Percentiles rank a stretch among this genome's conserved stretches.
Evolutionary conservation across 2,329 filamentous ascomycete genomes (phyloP).

Genomic region (Thielaviopsis populi): DNA sequence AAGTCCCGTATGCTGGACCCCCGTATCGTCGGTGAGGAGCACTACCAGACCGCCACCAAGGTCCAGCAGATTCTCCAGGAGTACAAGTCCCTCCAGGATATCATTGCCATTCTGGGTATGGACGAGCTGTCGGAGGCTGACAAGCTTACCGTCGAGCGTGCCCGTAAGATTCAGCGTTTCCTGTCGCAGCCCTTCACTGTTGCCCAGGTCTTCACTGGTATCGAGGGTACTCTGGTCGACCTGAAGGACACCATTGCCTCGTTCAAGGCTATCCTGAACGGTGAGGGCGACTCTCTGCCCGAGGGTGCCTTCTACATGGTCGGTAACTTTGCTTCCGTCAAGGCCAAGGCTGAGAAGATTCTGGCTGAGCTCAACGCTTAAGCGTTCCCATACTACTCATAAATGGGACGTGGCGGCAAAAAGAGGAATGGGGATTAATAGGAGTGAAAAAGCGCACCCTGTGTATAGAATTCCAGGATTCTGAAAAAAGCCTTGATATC

Average conservation of each 20-base stretch:
- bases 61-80: slow-evolving; percentile 99
- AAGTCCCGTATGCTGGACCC: slow-evolving; percentile 99
- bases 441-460: slow-evolving; percentile 14
- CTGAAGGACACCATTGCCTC: slow-evolving; percentile 95
- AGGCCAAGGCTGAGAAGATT: slow-evolving; percentile 99
- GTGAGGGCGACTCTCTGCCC: slow-evolving; percentile 90
- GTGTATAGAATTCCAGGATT: slow-evolving; percentile 12
- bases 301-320: slow-evolving; percentile 98
- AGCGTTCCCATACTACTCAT: slow-evolving; percentile 20
- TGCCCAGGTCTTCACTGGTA: slow-evolving; percentile 68
- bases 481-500: not conserved
- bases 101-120: slow-evolving; percentile 99
- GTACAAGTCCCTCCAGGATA: slow-evolving; percentile 99
- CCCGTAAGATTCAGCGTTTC: slow-evolving; percentile 99
- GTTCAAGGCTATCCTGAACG: slow-evolving; percentile 93
- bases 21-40: slow-evolving; percentile 93
- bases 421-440: slow-evolving; percentile 15
- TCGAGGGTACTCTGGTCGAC: slow-evolving; percentile 93
- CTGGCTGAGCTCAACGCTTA: slow-evolving; percentile 63
- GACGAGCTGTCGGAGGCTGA: slow-evolving; percentile 98
- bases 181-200: slow-evolving; percentile 97
- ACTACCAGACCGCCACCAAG: slow-evolving; percentile 86
- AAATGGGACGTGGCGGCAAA: slow-evolving; percentile 10
- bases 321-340: slow-evolving; percentile 83
- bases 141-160: slow-evolving; percentile 99